Base-by-base conservation (phyloP, 108 stramenopile species). In the Cyclotella kingstonii region DNA sequence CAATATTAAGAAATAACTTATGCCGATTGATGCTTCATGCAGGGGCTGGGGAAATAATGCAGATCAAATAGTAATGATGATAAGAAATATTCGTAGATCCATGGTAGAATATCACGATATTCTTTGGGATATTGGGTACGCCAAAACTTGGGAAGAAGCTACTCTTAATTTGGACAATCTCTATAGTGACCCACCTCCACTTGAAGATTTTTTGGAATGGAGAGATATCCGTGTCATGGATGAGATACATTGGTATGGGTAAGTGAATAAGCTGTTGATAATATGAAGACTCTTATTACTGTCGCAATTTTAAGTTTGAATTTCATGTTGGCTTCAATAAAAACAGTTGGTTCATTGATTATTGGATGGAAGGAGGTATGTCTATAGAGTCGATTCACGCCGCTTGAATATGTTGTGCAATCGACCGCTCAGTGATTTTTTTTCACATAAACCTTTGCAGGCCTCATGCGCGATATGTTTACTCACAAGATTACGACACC, bases 21-120 rank as follows among this genome's bases (percentile, higher is more conserved):
- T n/a, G n/a, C n/a, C n/a, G n/a, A n/a, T n/a, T n/a, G n/a, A 15
- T 15, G 14, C 39, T 4, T 1, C 39, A 2, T 3, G 4, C 4
- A 40, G 39, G 70, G 70, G 70, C 5, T 77, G 76, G 76, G 67
- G 60, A 2, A 41, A 48, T 28, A 55, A 14, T n/a, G 70, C 70
- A 21, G 63, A 76, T 39, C 67, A 76, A 39, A 61, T 69, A 5
- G 65, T 75, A 0, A 23, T 75, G 60, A 34, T 75, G 11, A 45
- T 75, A 12, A 17, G 53, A 4, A 68, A 75, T 25, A 54, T 75
- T 14, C 48, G 67, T 10, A 26, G 28, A 18, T 42, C 60, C 2
- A 63, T 75, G 54, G 63, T 52, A 0, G 72, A 66, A 60, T 68
- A 69, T 30, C 74, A 76, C 34, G 74, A 68, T 23, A 76, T 76